These are phyloP conservation scores for Adiantum capillusveneris DNA, from an alignment of 75 land plant genomes.

Conservation along the genomic window DNA sequence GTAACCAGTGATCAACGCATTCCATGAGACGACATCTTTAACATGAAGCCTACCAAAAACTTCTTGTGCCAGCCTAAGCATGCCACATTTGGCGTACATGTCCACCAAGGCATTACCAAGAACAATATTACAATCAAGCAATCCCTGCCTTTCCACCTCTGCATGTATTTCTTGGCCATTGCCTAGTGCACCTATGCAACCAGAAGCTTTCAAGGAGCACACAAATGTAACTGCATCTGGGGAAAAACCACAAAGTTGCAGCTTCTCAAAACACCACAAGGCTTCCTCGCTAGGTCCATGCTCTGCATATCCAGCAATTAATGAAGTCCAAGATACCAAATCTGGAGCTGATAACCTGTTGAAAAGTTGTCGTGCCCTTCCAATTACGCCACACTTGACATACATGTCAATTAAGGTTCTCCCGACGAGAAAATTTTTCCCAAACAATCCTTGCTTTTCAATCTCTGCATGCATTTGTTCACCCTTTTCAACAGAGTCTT, in stretches of 20 bases:
- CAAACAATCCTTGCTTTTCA: slow-evolving; percentile 5
- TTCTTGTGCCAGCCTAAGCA: slow-evolving; percentile 17
- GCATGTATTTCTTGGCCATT: slow-evolving; percentile 14
- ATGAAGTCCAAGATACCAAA: not conserved
- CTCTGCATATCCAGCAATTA: not conserved
- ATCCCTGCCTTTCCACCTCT: slow-evolving; percentile 4
- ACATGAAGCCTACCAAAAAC: slow-evolving; percentile 25
- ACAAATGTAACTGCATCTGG: slow-evolving; percentile 8
- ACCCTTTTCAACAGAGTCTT: slow-evolving; percentile 30
- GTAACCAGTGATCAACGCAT: slow-evolving; percentile 21
- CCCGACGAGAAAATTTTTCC: slow-evolving; percentile 7
- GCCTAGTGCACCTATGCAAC: not conserved
- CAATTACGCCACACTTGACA: slow-evolving; percentile 8
- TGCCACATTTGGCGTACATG: slow-evolving; percentile 22
- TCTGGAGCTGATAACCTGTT: slow-evolving; percentile 1
- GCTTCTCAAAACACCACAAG: not conserved
- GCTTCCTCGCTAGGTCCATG: not conserved
- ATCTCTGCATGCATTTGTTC: slow-evolving; percentile 12
- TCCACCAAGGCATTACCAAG: slow-evolving; percentile 31
- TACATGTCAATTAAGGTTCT: slow-evolving; percentile 14
- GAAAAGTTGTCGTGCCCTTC: slow-evolving; percentile 12
- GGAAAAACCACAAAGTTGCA: slow-evolving; percentile 1
- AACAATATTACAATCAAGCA: slow-evolving; percentile 9
- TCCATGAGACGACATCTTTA: slow-evolving; percentile 38
- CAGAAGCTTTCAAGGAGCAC: not conserved